Evolutionary conservation across 495 filamentous ascomycete genomes (phyloP), one percentile per base, ranked within the genome.

Genomic region (Penicillium riverlandense): DNA sequence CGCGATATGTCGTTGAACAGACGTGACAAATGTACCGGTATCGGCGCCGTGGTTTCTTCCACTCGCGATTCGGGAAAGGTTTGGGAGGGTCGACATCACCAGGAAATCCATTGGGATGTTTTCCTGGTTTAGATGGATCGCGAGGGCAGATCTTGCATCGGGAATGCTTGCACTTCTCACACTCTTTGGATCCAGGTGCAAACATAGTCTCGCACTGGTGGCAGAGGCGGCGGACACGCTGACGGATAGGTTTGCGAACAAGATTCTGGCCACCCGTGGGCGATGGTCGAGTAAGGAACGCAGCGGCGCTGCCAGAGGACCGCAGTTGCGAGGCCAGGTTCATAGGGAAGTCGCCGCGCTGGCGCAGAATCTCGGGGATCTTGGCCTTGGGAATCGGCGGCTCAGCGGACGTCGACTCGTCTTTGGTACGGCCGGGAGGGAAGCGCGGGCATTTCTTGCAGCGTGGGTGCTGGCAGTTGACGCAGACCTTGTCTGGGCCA

Each of bases 91-190:
- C 65, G n/a, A 48, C 71, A 58, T 92, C 86, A 13, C 85, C 84
- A 9, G 87, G 84, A 62, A 88, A 90, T 15, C 85, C 87, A 52
- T 85, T 75, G 0, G 85, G 82, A 53, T 86, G 86, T 54, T 84
- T 88, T 39, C 84, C 68, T 42, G 77, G 75, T 60, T 86, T 88
- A 28, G 81, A 61, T 37, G 88, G 87, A 45, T 88, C 82, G 34
- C 89, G 70, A 10, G 86, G 88, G 63, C 89, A 95, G 44, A 76
- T 78, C 50, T 79, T 85, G 77, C 90, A 95, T 32, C 87, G 83
- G 22, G 74, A 55, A 65, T 96, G 90, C 35, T 71, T 70, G 59
- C 89, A 95, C 44, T 71, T 76, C 11, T 65, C 63, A 58, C 90
- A 95, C 40, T 82, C 72, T 55, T 79, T 84, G 29, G 69, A 63